A percentile compares a stretch with the other conserved stretches of the same genome.
Conservation (phyloP, 2,329 filamentous ascomycete genomes). For the Hypoxylon sp. region DNA sequence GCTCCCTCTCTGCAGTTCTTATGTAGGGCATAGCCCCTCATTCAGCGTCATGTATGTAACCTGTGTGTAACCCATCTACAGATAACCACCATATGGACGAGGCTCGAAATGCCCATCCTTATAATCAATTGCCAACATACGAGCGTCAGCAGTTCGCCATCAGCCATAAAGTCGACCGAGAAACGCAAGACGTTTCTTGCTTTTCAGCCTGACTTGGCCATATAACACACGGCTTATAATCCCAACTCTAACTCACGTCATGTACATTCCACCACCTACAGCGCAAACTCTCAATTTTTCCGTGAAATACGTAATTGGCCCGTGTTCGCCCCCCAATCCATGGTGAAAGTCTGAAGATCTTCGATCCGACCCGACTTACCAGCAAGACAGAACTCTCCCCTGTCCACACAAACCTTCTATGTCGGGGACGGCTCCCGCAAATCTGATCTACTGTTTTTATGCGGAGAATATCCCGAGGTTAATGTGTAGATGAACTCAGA, state of each 20-base stretch:
- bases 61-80: slow-evolving; percentile 11
- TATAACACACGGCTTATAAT: slow-evolving; percentile 37
- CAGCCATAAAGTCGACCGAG: not conserved
- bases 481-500: slow-evolving; percentile 1
- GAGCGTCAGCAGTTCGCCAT: slow-evolving; percentile 18
- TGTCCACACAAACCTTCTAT: slow-evolving; percentile 16
- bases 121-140: slow-evolving; percentile 16
- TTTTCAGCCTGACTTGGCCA: slow-evolving; percentile 12
- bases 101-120: not conserved
- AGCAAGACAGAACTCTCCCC: slow-evolving; percentile 17
- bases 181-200: slow-evolving; percentile 11
- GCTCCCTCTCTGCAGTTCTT: slow-evolving; percentile 22
- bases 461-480: slow-evolving; percentile 21
- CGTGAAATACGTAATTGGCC: slow-evolving; percentile 31
- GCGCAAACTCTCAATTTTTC: slow-evolving; percentile 9
- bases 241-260: slow-evolving; percentile 25
- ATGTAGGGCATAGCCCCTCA: slow-evolving; percentile 34
- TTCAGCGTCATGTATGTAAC: slow-evolving; percentile 31
- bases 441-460: slow-evolving; percentile 29
- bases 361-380: slow-evolving; percentile 35
- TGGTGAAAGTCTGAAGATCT: slow-evolving; percentile 24
- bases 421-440: slow-evolving; percentile 29
- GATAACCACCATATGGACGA: slow-evolving; percentile 1
- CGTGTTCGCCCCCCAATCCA: slow-evolving; percentile 12
- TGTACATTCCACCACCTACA: slow-evolving; percentile 2